Evolutionary conservation across 441 rosid species (phyloP).

Genomic region (Eruca vesicaria): DNA sequence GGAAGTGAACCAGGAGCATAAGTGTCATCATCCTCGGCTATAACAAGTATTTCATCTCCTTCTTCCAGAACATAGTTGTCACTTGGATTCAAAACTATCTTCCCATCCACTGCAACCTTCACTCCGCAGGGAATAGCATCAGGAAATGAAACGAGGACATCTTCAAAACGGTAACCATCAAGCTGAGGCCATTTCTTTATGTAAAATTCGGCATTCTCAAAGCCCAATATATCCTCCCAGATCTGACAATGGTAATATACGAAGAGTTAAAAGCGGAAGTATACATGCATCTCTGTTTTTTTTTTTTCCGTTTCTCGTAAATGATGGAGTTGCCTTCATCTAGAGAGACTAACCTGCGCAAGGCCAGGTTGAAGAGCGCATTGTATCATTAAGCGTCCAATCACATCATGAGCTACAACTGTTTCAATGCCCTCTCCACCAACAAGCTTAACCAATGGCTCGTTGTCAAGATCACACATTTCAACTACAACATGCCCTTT

Average conservation of each 20-base stretch:
- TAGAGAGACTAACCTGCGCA: slow-evolving; percentile 62
- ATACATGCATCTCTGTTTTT: not conserved
- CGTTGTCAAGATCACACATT: slow-evolving; percentile 96
- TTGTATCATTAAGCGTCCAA: slow-evolving; percentile 94
- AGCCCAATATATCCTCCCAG: slow-evolving; percentile 95
- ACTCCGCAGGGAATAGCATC: slow-evolving; percentile 90
- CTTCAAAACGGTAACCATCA: slow-evolving; percentile 68
- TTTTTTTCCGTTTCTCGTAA: not conserved
- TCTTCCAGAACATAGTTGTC: slow-evolving; percentile 60
- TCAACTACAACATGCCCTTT: slow-evolving; percentile 92
- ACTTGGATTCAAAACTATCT: slow-evolving; percentile 74
- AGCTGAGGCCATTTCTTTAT: slow-evolving; percentile 87
- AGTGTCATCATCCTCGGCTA: slow-evolving; percentile 92
- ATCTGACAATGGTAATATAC: slow-evolving; percentile 45
- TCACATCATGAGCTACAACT: slow-evolving; percentile 95
- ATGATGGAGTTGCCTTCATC: too few species aligned
- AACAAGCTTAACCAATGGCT: slow-evolving; percentile 95
- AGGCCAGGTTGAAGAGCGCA: slow-evolving; percentile 95
- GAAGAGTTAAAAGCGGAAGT: not conserved
- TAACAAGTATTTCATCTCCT: slow-evolving; percentile 91
- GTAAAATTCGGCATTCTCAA: slow-evolving; percentile 87
- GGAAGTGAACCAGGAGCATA: slow-evolving; percentile 83
- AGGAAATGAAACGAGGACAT: slow-evolving; percentile 78
- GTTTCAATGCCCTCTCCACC: slow-evolving; percentile 95
- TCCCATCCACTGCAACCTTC: slow-evolving; percentile 82